Evolutionary conservation across 345 rosid species (phyloP), one percentile per base, ranked within the genome.

Genomic region (Schrenkiella parvula): DNA sequence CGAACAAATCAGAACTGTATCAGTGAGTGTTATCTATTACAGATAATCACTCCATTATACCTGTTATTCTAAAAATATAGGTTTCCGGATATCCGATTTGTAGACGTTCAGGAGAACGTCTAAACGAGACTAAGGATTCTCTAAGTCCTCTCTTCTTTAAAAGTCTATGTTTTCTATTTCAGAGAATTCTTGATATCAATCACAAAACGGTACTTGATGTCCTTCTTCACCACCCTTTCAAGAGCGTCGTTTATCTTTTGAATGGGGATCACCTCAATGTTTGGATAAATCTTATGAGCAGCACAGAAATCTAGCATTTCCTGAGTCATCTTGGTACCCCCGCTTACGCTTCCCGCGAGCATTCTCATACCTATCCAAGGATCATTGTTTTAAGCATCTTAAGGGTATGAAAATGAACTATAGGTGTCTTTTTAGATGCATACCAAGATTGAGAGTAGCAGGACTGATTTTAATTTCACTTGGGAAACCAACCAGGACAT

Each of bases 221-320:
- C 96, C 60, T 73, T 84, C 79, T 89, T 90, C 63, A 76, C 58
- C n/a, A 93, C 68, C 82, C 97, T 82, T 78, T 89, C 96, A 1
- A 89, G 81, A 68, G 97, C 97, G 80, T 86, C 92, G 35, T 87
- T 95, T 6, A 60, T 81, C 61, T 85, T 73, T 13, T 89, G 79
- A 29, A 93, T 87, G 0, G 96, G 95, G 73, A 93, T 68, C 21
- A 86, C 32, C 56, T 93, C 97, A 10, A 88, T 81, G 47, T 81
- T 72, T 2, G 99, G 97, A 79, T 91, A 89, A 8, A 93, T 71
- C 78, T 88, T 82, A 43, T 86, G 73, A 18, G 78, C 86, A 35
- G 92, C 90, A 67, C 96, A 93, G 35, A 86, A 89, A 38, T 91
- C 81, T 42, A 95, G 2, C 96, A 95, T 95, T 65, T 91, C 96